Evolutionary conservation across 352 stramenopile genomes (phyloP), one percentile per base, ranked within the genome.

Genomic region (Peronospora farinosa): DNA sequence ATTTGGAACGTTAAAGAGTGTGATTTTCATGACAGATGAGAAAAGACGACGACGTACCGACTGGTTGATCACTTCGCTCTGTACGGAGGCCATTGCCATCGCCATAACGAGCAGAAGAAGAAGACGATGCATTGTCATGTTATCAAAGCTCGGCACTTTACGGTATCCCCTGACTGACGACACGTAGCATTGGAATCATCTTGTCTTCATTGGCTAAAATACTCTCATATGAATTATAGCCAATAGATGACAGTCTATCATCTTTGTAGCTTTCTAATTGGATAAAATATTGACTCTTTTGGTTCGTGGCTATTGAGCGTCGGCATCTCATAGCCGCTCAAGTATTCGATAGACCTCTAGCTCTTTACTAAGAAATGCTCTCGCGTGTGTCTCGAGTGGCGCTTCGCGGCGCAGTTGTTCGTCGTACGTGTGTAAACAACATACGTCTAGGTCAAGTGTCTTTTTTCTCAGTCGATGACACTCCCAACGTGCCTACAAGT

Each of bases 381-480:
- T 78, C 64, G 66, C 74, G 74, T 51, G 76, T 86, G 51, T 76
- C 79, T 64, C 74, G 77, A 70, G 80, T 65, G 65, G 74, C 76
- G 46, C 65, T 86, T 56, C 77, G 68, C 64, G 60, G 52, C 38
- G 57, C 47, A 37, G 57, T 72, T 40, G 53, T 69, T 43, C 76
- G 73, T 60, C 72, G 72, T 53, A 59, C 69, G 45, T 67, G 55
- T 42, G 63, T 33, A 23, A 64, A 56, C 44, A 49, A 58, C 36
- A 44, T 61, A 43, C 77, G 75, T 48, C 78, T 86, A 25, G 58
- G 58, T 44, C 71, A 87, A 60, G 66, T 67, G 32, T 38, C 60
- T 16, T 81, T 80, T 65, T 88, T 86, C 65, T 86, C 75, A 37
- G 42, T 54, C 11, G 56, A 63, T 21, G 54, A 55, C 36, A 40